Evolutionary conservation across 305 asterid genomes (phyloP).

Genomic region (Solanum aculeatissimum): DNA sequence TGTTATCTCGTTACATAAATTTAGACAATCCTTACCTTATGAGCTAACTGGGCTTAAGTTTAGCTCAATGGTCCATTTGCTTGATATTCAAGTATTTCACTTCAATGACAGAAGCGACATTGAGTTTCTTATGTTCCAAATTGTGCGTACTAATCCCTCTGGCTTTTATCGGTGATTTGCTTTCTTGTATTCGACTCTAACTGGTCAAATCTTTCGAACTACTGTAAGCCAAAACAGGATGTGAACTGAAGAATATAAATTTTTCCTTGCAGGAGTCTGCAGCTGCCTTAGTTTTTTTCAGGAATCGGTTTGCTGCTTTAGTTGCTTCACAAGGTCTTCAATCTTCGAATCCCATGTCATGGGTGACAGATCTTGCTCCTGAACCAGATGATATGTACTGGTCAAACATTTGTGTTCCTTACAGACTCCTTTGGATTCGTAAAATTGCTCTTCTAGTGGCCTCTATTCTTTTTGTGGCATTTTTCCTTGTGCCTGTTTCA

Average conservation of each 20-base stretch:
- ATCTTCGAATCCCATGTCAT: conserved; percentile 72
- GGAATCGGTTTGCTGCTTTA: conserved; percentile 96
- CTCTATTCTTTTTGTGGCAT: conserved; percentile 54
- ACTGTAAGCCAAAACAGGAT: background rate
- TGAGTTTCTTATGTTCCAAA: background rate
- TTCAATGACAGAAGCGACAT: background rate
- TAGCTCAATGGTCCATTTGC: background rate
- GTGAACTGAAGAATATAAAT: background rate
- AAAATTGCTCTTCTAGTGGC: conserved; percentile 60
- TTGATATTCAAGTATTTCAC: background rate
- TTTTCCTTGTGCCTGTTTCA: conserved; percentile 79
- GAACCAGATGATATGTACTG: conserved; percentile 85
- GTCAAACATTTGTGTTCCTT: conserved; percentile 78
- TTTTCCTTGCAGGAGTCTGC: conserved; percentile 70
- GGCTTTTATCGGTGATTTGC: background rate
- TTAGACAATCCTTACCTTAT: background rate
- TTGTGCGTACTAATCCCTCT: background rate
- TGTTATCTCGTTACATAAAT: background rate
- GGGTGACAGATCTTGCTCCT: conserved; percentile 90
- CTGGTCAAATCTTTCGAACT: background rate
- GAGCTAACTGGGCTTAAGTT: background rate
- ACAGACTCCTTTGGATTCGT: conserved; percentile 86
- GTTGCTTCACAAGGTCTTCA: conserved; percentile 85
- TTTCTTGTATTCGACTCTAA: background rate
- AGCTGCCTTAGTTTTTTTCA: conserved; percentile 89